Evolutionary conservation across 2,329 filamentous ascomycete species (phyloP).

Genomic region (Penicillium sp.): DNA sequence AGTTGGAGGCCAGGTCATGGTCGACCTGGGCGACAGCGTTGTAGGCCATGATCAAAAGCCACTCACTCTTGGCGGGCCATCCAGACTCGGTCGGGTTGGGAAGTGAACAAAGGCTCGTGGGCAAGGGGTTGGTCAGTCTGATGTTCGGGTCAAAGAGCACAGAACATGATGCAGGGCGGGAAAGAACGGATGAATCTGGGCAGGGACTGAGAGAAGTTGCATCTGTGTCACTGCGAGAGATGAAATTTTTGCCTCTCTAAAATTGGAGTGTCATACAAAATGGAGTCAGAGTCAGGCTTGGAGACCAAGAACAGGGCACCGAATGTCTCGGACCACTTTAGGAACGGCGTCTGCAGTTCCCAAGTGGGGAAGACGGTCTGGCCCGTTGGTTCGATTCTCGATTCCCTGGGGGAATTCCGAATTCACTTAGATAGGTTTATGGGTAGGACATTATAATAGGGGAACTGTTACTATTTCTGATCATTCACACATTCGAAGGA

Average conservation of each 20-base stretch:
- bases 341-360: no score
- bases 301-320: no score
- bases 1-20: constrained; percentile 35
- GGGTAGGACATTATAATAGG: no score
- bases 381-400: no score
- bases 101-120: constrained; percentile 2
- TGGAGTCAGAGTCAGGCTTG: neutral
- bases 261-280: neutral
- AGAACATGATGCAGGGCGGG: neutral
- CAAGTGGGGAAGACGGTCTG: no score
- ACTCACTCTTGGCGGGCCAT: constrained; percentile 5
- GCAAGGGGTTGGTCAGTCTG: neutral
- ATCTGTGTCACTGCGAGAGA: constrained; percentile 6
- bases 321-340: no score
- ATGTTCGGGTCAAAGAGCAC: constrained; percentile 1
- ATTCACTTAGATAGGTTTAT: no score
- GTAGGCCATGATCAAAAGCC: constrained; percentile 38
- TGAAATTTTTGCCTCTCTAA: neutral
- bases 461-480: no score
- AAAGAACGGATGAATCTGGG: neutral
- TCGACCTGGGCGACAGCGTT: constrained; percentile 41
- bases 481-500: no score
- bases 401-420: no score
- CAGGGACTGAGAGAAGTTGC: constrained; percentile 7
- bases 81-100: constrained; percentile 12